These are phyloP conservation scores for Spiraea crenata DNA, from an alignment of 331 rosid species.

Conservation along the genomic window DNA sequence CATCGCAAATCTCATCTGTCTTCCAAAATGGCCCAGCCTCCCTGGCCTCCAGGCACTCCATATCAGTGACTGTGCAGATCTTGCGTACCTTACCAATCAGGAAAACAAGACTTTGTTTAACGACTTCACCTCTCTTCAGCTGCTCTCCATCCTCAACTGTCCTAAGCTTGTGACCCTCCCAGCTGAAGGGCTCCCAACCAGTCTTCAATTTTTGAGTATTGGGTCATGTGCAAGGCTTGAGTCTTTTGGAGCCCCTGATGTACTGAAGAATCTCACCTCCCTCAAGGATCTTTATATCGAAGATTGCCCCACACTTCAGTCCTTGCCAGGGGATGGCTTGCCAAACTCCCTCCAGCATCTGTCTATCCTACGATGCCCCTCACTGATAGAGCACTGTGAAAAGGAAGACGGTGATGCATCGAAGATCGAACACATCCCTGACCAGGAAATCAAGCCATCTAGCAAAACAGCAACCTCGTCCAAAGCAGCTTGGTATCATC, in stretches of 20 bases:
- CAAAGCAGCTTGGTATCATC: background rate
- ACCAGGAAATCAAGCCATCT: conserved; percentile 12
- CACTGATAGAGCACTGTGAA: background rate
- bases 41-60: conserved; percentile 14
- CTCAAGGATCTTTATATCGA: conserved; percentile 18
- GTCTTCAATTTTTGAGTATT: conserved; percentile 12
- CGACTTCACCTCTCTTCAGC: conserved; percentile 3
- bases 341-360: conserved; percentile 17
- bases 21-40: conserved; percentile 16
- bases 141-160: conserved; percentile 20
- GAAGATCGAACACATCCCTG: conserved; percentile 5
- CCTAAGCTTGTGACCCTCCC: conserved; percentile 22
- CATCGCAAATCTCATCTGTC: conserved; percentile 12
- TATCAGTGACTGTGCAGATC: conserved; percentile 10
- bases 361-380: conserved; percentile 16
- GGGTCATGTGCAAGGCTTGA: conserved; percentile 12
- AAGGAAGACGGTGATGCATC: background rate
- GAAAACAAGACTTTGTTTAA: background rate
- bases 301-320: conserved; percentile 15
- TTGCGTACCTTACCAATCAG: background rate
- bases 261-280: conserved; percentile 8
- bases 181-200: conserved; percentile 7
- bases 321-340: conserved; percentile 26
- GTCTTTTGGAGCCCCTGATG: conserved; percentile 10
- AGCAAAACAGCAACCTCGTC: background rate